phyloP scores from a whole-genome alignment of 139 green algal species.

The Haematococcus lacustris region DNA sequence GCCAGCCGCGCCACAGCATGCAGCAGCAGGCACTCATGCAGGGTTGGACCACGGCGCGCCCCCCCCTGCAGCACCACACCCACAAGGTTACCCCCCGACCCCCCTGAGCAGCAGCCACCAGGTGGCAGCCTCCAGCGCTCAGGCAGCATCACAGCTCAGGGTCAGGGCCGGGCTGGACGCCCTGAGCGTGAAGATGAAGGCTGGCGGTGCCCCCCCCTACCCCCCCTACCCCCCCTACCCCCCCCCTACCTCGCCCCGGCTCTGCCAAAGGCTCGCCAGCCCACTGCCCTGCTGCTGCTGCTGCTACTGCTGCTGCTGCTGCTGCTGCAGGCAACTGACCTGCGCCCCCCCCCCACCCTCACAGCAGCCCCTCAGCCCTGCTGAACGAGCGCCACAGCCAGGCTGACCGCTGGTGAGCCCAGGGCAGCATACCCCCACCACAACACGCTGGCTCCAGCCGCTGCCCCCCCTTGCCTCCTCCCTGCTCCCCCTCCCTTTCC shows the following conservation, averaged over 20 bases:
- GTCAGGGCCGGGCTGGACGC: too few relatives aligned
- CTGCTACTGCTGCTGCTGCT: too few relatives aligned
- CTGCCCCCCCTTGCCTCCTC: too few relatives aligned
- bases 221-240: too few relatives aligned
- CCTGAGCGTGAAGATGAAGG: not conserved
- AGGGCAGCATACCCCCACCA: not conserved
- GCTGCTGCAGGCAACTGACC: not conserved
- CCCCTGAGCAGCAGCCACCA: not conserved
- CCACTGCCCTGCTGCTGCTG: too few relatives aligned
- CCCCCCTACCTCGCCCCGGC: not conserved
- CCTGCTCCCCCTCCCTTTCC: too few relatives aligned
- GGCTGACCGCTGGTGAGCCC: not conserved
- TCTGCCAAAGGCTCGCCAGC: too few relatives aligned
- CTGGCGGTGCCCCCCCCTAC: too few relatives aligned
- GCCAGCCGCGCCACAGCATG: constrained; percentile 66
- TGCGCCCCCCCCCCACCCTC: not conserved
- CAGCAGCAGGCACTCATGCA: constrained; percentile 74
- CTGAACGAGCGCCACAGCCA: too few relatives aligned
- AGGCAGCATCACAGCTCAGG: not conserved
- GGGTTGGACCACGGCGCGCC: constrained; percentile 61
- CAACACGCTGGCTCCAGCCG: not conserved
- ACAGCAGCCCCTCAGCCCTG: not conserved
- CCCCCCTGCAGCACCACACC: constrained; percentile 16
- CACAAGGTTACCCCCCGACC: not conserved
- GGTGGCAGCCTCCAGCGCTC: not conserved